phyloP scores from a whole-genome alignment of 306 rosid species.

The Biancaea sappan region DNA sequence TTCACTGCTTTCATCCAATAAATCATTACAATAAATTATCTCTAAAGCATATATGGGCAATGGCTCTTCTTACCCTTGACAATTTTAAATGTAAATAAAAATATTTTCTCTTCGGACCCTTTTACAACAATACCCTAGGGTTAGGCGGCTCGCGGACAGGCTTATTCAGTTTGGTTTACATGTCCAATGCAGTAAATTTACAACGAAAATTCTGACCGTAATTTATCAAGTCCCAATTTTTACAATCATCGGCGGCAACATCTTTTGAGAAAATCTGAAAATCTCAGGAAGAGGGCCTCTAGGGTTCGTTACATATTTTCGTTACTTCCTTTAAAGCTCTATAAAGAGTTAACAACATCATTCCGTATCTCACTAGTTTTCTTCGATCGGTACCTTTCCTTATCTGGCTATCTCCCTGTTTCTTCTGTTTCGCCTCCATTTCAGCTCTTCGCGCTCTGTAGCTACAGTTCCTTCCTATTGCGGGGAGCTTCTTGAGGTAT shows the following conservation, averaged over 20 bases:
- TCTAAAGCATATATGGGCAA: too few relatives aligned
- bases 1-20: too few relatives aligned
- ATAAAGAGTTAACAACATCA: not conserved
- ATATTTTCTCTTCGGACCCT: too few relatives aligned
- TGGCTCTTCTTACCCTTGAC: too few relatives aligned
- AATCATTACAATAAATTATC: too few relatives aligned
- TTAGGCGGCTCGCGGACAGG: too few relatives aligned
- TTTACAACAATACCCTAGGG: too few relatives aligned
- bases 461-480: not conserved
- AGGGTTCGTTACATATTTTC: not conserved
- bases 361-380: not conserved
- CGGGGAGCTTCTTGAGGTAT: constrained; percentile 15
- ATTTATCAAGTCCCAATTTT: not conserved
- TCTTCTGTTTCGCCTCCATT: not conserved
- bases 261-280: not conserved
- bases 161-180: not conserved
- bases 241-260: not conserved
- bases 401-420: not conserved
- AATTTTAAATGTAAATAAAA: too few relatives aligned
- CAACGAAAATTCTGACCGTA: not conserved
- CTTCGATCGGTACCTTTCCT: not conserved
- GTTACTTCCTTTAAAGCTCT: not conserved
- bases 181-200: not conserved
- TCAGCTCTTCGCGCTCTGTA: not conserved
- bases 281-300: not conserved